A percentile compares a stretch with the other conserved stretches of the same genome.
Evolutionary conservation across 192 early-diverging fungal genomes (phyloP).

Genomic region (Dispira parvispora): DNA sequence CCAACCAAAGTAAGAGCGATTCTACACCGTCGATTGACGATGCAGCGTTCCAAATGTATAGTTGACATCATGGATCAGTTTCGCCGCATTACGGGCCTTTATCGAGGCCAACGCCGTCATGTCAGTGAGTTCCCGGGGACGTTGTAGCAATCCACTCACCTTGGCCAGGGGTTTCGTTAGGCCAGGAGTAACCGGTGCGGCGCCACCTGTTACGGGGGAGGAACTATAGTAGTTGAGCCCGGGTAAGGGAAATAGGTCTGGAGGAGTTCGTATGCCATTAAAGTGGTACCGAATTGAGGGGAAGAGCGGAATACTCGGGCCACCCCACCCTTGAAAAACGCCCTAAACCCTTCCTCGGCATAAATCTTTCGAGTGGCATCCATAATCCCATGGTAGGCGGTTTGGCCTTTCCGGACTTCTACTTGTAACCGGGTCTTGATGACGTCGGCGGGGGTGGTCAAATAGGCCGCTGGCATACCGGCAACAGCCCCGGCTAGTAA

Average conservation of each 20-base stretch:
- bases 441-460: conserved; percentile 94
- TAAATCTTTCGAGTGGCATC: conserved; percentile 81
- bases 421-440: conserved; percentile 97
- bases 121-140: not conserved
- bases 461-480: conserved; percentile 90
- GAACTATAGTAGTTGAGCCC: conserved; percentile 8
- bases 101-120: not conserved
- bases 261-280: conserved; percentile 82
- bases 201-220: not conserved
- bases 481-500: conserved; percentile 82
- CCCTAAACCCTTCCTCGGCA: conserved; percentile 77
- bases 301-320: conserved; percentile 83
- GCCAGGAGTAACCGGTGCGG: too few species aligned
- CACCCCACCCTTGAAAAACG: conserved; percentile 94
- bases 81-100: not conserved
- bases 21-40: too few species aligned
- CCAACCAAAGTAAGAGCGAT: too few species aligned
- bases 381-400: conserved; percentile 64
- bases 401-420: conserved; percentile 75
- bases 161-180: not conserved
- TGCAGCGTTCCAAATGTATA: conserved; percentile 3
- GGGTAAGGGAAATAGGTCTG: conserved; percentile 46
- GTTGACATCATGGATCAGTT: conserved; percentile 2
- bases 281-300: conserved; percentile 96
- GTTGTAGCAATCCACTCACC: not conserved